Base-by-base conservation (phyloP, 2,329 filamentous ascomycete genomes). In the Xylariaceae sp. region DNA sequence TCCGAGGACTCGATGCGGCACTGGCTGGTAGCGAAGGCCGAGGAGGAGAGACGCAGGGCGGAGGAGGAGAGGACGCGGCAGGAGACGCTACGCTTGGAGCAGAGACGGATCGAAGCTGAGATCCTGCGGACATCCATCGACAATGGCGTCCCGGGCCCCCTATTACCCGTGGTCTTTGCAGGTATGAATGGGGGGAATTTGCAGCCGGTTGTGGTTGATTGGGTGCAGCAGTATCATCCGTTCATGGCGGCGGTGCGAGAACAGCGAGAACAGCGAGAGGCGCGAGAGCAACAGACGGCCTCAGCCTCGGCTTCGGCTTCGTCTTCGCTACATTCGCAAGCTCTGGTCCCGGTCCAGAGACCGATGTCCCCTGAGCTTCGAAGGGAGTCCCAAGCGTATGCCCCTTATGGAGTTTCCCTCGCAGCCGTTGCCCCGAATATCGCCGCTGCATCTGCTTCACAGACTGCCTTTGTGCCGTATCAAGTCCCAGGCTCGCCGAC, bases 111-210 rank as follows among this genome's bases (percentile, higher is more conserved):
- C 53, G 88, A 91, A 70, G 81, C 86, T 66, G 84, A 84, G 45
- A 90, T 91, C 72, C 71, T 91, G 54, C 76, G 80, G 52, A 84
- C 86, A 27, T 87, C 86, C 2, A 69, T 91, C 51, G 76, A 79
- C 51, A 83, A 84, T 39, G 87, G 87, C 8, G 83, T 91, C 49
- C 87, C 88, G 7, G 86, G 87, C 9, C 79, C 85, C 37, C 82
- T 91, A 78, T 79, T 91, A 30, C 88, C 88, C 5, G 73, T 89
- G 56, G 83, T 91, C 29, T 90, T 91, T 70, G 81, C 85, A 9
- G 85, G 85, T 43, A 85, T 89, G 77, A 80, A 80, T 45, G 85
- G 84, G 40, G 83, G 83, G 37, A 74, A 76, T 52, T 70, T 86
- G 31, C 76, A 84, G 26, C 82, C 81, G 59, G 76, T 79, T 34